Evolutionary conservation across 2,329 filamentous ascomycete species (phyloP).

Genomic region (Sporothrix brunneoviolacea): DNA sequence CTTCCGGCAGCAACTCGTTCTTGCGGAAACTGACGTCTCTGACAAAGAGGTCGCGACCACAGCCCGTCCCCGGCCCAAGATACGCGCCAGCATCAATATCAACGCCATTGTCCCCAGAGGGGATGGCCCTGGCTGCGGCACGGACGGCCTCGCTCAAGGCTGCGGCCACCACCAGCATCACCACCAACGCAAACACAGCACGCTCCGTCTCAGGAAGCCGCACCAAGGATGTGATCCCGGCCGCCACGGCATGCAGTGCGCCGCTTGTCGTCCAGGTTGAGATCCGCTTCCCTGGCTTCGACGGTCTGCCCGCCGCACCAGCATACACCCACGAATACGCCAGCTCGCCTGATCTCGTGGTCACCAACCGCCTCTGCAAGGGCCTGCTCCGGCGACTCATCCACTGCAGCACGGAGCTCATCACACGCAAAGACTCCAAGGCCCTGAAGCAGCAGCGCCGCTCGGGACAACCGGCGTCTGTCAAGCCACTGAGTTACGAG

Average conservation of each 20-base stretch:
- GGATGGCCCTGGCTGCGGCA: conserved; percentile 9
- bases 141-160: conserved; percentile 7
- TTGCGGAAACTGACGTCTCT: conserved; percentile 10
- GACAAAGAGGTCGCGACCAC: conserved; percentile 1
- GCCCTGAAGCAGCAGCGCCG: conserved; percentile 34
- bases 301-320: neutral
- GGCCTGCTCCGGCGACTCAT: conserved; percentile 44
- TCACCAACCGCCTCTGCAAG: conserved; percentile 41
- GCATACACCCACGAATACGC: conserved; percentile 39
- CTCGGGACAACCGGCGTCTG: conserved; percentile 20
- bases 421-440: conserved; percentile 44
- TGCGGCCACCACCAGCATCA: neutral
- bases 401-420: conserved; percentile 46
- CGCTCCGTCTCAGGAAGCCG: neutral
- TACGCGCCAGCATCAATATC: neutral
- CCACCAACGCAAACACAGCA: neutral
- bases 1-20: conserved; percentile 10
- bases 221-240: neutral
- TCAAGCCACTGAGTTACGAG: conserved; percentile 42
- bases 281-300: conserved; percentile 16
- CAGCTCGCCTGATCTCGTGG: conserved; percentile 37
- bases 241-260: neutral
- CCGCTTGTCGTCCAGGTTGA: conserved; percentile 16
- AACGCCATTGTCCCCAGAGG: neutral
- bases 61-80: neutral